phyloP scores from a whole-genome alignment of 441 rosid genomes.

The Gossypium trilobum region DNA sequence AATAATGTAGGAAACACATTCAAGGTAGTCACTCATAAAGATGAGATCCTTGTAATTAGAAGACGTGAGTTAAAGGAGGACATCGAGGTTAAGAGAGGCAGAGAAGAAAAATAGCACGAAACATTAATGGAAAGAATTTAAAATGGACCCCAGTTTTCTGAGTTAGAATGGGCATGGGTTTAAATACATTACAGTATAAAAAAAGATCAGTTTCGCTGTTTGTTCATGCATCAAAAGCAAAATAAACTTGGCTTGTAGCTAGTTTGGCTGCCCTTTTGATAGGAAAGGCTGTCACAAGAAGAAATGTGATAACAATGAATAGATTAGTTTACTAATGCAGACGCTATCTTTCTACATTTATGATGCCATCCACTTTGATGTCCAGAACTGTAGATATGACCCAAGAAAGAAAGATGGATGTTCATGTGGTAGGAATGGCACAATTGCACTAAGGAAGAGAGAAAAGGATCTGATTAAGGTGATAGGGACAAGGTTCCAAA shows the following conservation, averaged over 20 bases:
- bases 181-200: neutral
- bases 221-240: neutral
- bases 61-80: neutral
- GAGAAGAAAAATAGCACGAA: too few species aligned
- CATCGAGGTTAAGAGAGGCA: neutral
- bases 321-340: neutral
- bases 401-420: neutral
- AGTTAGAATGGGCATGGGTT: neutral
- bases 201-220: neutral
- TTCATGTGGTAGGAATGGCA: neutral
- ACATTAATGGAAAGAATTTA: neutral
- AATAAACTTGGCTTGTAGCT: neutral
- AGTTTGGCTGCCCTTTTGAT: neutral
- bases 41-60: neutral
- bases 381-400: neutral
- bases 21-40: neutral
- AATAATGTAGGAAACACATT: neutral
- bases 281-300: neutral
- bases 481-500: neutral
- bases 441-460: neutral
- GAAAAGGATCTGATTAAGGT: neutral
- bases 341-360: neutral
- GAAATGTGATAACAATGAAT: neutral
- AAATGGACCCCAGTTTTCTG: neutral
- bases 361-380: neutral